Percentiles rank a stretch among this genome's conserved stretches.
Evolutionary conservation across 441 rosid species (phyloP).

Genomic region (Gossypium davidsonii): DNA sequence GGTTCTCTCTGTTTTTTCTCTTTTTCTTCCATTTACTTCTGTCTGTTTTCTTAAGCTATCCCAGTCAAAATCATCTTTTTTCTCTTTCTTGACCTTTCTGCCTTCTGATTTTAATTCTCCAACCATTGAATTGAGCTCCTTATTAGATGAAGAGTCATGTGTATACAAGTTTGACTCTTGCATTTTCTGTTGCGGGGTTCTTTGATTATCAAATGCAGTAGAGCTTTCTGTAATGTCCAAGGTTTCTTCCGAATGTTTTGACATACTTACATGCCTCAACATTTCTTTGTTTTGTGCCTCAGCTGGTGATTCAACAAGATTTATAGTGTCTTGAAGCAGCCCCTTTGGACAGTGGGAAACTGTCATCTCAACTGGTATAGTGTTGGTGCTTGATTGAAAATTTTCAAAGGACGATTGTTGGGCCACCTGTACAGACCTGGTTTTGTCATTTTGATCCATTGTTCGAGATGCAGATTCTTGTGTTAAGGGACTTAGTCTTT

Average conservation of each 20-base stretch:
- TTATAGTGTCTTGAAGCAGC: slow-evolving; percentile 21
- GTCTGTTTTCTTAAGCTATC: slow-evolving; percentile 54
- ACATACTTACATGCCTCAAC: slow-evolving; percentile 15
- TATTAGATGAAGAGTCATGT: slow-evolving; percentile 21
- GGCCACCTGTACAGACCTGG: slow-evolving; percentile 18
- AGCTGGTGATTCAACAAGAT: slow-evolving; percentile 20
- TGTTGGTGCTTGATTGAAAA: slow-evolving; percentile 25
- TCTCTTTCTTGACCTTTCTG: slow-evolving; percentile 36
- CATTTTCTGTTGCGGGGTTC: slow-evolving; percentile 26
- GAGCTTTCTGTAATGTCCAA: slow-evolving; percentile 38
- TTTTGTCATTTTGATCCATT: slow-evolving; percentile 22
- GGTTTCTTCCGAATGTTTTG: slow-evolving; percentile 26
- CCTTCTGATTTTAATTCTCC: slow-evolving; percentile 37
- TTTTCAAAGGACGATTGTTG: slow-evolving; percentile 26
- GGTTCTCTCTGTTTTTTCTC: slow-evolving; percentile 39
- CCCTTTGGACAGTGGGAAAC: slow-evolving; percentile 21
- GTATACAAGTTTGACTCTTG: slow-evolving; percentile 26
- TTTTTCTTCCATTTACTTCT: slow-evolving; percentile 31
- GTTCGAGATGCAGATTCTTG: slow-evolving; percentile 25
- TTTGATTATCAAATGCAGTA: slow-evolving; percentile 23
- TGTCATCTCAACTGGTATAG: slow-evolving; percentile 25
- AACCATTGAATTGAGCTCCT: slow-evolving; percentile 23
- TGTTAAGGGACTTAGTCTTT: slow-evolving; percentile 23
- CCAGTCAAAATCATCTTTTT: slow-evolving; percentile 46
- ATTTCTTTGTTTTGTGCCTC: slow-evolving; percentile 25